A percentile compares a stretch with the other conserved stretches of the same genome.
Evolutionary conservation across 176 grass and related monocot species (phyloP).

Genomic region (Juncus inflexus): DNA sequence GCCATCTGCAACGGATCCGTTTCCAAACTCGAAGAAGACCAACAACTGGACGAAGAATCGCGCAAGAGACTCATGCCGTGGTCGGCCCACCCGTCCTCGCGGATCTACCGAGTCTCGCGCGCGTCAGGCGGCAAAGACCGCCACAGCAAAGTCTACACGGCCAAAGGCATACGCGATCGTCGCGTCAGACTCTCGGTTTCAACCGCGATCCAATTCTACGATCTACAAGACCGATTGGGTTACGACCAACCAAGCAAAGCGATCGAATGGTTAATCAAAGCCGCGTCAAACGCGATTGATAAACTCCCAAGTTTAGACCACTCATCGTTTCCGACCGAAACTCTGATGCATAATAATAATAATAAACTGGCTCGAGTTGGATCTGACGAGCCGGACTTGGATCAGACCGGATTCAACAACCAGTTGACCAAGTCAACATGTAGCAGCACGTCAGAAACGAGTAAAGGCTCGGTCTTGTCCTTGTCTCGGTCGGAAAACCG

Average conservation of each 20-base stretch:
- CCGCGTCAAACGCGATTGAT: conserved; percentile 61
- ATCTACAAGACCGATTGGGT: conserved; percentile 82
- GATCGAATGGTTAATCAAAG: conserved; percentile 86
- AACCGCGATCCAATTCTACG: conserved; percentile 91
- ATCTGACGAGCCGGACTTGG: conserved; percentile 20
- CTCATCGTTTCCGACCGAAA: conserved; percentile 20
- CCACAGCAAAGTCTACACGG: conserved; percentile 89
- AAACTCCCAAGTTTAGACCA: conserved; percentile 50
- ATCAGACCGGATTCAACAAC: conserved; percentile 22
- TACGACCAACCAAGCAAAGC: conserved; percentile 88
- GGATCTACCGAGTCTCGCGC: conserved; percentile 65
- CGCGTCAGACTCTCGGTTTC: conserved; percentile 71
- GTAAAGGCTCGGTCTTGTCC: conserved; percentile 75
- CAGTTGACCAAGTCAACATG: conserved; percentile 52
- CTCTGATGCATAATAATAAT: background rate
- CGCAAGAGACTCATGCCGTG: conserved; percentile 10
- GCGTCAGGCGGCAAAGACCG: conserved; percentile 58
- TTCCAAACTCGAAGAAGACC: conserved; percentile 20
- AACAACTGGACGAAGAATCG: background rate
- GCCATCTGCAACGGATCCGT: conserved; percentile 7
- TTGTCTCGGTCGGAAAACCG: conserved; percentile 65
- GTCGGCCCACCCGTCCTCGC: conserved; percentile 40
- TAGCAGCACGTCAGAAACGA: conserved; percentile 75
- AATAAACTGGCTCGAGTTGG: too few relatives aligned
- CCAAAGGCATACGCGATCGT: conserved; percentile 79